Percentiles rank a stretch among this genome's conserved stretches.
Conservation (phyloP, 768 basidiomycete genomes). For the Tubosaeta brunneosetosa region DNA sequence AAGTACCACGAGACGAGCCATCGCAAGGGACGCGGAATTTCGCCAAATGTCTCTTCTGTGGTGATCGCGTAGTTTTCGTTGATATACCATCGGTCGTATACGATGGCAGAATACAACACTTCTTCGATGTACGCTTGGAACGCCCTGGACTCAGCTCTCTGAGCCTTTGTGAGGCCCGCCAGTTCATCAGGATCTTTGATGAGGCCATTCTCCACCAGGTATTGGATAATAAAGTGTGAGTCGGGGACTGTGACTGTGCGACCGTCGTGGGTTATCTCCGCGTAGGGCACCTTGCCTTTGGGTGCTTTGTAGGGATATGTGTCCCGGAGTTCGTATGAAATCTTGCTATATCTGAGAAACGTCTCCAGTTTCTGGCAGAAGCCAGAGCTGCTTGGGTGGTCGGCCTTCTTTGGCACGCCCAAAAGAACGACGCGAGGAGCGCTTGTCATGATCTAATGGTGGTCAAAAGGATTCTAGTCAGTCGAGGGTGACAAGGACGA, state of each 20-base stretch:
- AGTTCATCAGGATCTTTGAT: constrained; percentile 25
- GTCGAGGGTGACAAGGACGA: not conserved
- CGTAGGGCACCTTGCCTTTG: constrained; percentile 32
- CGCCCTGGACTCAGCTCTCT: constrained; percentile 34
- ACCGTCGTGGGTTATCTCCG: constrained; percentile 24
- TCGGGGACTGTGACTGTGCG: constrained; percentile 23
- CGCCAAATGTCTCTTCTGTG: constrained; percentile 13
- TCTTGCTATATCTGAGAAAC: constrained; percentile 25
- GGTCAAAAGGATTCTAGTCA: too few species aligned
- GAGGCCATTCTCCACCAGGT: constrained; percentile 24
- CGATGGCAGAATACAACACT: constrained; percentile 24
- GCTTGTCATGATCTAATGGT: constrained; percentile 12
- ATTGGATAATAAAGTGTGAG: constrained; percentile 32
- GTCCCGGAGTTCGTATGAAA: constrained; percentile 26
- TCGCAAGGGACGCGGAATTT: constrained; percentile 17
- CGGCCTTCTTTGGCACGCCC: constrained; percentile 20
- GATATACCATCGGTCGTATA: constrained; percentile 29
- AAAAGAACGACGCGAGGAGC: constrained; percentile 24
- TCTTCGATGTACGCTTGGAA: constrained; percentile 33
- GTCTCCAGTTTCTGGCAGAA: constrained; percentile 34
- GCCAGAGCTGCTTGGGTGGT: constrained; percentile 24
- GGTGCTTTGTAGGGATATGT: constrained; percentile 25
- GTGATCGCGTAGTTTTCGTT: constrained; percentile 23
- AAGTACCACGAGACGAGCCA: constrained; percentile 22
- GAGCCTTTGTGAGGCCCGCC: constrained; percentile 23